Evolutionary conservation across 305 asterid species (phyloP), one percentile per base, ranked within the genome.

Genomic region (Solanum hybrid): DNA sequence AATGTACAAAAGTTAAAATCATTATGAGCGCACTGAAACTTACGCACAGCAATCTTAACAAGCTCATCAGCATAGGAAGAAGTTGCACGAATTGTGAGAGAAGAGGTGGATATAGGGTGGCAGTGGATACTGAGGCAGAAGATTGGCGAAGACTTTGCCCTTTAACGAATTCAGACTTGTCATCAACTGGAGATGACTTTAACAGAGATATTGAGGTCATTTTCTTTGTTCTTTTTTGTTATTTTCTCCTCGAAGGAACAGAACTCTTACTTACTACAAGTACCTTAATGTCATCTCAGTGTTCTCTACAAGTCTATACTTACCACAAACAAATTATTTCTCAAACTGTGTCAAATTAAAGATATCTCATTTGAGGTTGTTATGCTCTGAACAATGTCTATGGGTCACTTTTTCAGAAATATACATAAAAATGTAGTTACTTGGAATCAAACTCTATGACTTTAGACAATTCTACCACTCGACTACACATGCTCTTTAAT

Each of bases 171-270:
- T 95, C 97, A n/a, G 96, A 94, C 67, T 95, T 95, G 91, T 94
- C 95, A 83, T 95, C 94, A 67, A 92, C 35, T 5, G 31, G 93
- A 42, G 97, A 93, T 79, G 97, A 90, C 93, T 95, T 96, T 94
- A 96, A 95, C 84, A 96, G 95, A 86, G 98, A 95, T 76, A 96
- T 92, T 74, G 98, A 94, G 89, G 97, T 97, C 98, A 95, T 95
- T 92, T 92, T 81, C 86, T 67, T 34, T 51, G 74, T 26, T 18
- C 20, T 3, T 39, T 46, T 37, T 46, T 77, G 77, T 74, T 34
- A 34, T 33, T 42, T 88, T 80, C 34, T 80, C 86, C 13, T 80
- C 35, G 24, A 12, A 24, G 35, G 0, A 80, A 24, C 8, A 39
- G 14, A 22, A 64, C 40, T 46, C 82, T 39, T 34, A 40, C 34